Evolutionary conservation across 2,329 filamentous ascomycete species (phyloP), one percentile per base, ranked within the genome.

Genomic region (Xylaria arbuscula): DNA sequence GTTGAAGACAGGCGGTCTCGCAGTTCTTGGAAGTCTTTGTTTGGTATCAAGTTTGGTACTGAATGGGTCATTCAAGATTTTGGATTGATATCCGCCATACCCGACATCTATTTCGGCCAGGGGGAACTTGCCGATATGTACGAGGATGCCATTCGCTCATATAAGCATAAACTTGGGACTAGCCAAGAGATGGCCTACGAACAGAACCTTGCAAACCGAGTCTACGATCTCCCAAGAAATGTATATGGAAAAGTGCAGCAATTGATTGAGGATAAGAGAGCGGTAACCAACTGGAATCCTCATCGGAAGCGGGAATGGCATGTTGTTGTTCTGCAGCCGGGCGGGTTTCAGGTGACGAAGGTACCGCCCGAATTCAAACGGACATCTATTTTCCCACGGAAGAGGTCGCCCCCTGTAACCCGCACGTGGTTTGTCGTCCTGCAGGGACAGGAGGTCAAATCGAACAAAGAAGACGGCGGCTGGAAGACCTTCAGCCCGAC

Each of bases 191-290:
- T 22, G 40, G 67, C 72, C 32, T 74, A 76, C 45, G 62, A 69
- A 40, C 74, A 76, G 47, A 72, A 76, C 62, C 61, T 75, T 1
- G 74, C 72, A 11, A 75, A 75, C 57, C 65, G 74, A 22, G 70
- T 68, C 24, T 67, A 68, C 53, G 40, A 55, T 9, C 68, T 76
- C 1, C 58, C 69, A 3, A 17, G 17, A 1, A 71, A 65, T 4
- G 11, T 69, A 24, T 73, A 72, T 50, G 70, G 72, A 36, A 67
- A 50, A 54, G 1, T 72, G 11, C 69, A 75, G 57, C 38, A 61
- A 5, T 56, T 74, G 32, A 32, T 75, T 11, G 68, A 71, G 13
- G 69, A 72, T 32, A 74, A 71, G 47, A 68, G 51, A n/a, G 53
- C 38, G 19, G 59, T 64, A 15, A 71, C 72, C 34, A 75, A 76